Evolutionary conservation across 768 basidiomycete genomes (phyloP), one percentile per base, ranked within the genome.

Genomic region (Russula brevipes): DNA sequence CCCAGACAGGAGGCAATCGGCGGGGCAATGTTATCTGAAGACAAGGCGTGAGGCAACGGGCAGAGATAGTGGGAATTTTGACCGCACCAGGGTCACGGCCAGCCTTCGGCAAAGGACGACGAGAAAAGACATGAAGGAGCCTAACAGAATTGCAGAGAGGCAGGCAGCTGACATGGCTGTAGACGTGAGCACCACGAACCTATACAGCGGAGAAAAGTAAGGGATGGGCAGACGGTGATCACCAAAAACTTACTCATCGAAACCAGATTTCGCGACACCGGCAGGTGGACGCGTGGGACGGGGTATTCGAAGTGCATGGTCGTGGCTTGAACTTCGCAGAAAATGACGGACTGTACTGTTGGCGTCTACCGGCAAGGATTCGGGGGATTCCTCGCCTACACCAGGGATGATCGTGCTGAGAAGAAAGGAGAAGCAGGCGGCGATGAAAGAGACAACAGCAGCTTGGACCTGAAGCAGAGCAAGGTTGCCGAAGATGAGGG

Each of bases 401-500:
- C 73, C 71, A 6, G 85, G 85, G 0, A 90, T 75, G 44, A 86
- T 70, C 2, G 85, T 71, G 17, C 93, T 88, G 11, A 98, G 78
- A 11, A 88, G 56, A 66, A 95, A 85, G 11, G 88, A 82, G 5
- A 94, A 77, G 58, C 84, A 82, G 0, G 93, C 91, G 0, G 96
- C 92, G 9, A 97, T 77, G 69, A 89, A 88, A 1, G 94, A 92
- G 30, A 98, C 92, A 0, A 89, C 82, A 1, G 93, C 83, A 0
- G 94, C 94, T 73, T 99, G 97, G 2, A 98, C 90, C 72, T 98
- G 96, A 0, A 99, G 82, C 11, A 98, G 79, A 0, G 87, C 79
- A 49, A 98, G 74, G 73, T 94, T 97, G 46, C 94, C 94, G 3
- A 84, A 62, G 39, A 99, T 80, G 64, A 96, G 83, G 2, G 72